Evolutionary conservation across 371 early-diverging fungal species (phyloP), one percentile per base, ranked within the genome.

Genomic region (Lichtheimia ramosa): DNA sequence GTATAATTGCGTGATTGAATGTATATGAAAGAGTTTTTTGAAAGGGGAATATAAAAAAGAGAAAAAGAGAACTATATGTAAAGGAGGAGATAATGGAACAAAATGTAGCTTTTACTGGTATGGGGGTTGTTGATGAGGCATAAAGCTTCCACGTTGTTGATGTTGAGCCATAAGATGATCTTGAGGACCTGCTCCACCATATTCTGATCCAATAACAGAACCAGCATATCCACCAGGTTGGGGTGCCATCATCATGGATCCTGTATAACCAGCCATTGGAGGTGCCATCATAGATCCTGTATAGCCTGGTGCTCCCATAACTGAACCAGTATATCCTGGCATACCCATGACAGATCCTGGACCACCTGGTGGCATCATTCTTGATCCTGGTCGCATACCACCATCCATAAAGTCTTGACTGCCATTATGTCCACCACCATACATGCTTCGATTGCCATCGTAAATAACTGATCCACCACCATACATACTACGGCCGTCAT

Each of bases 401-500:
- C 27, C 34, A 34, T 34, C 34, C 34, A 34, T 34, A 34, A 34
- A 34, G 34, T 34, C 34, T 34, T 34, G 34, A 8, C 34, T 34
- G 10, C 34, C 34, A 34, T 34, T 34, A 34, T 34, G 34, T 34
- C 46, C 46, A 21, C 46, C 46, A 21, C 46, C 46, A 46, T 46
- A 46, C 46, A 46, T 46, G 16, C 46, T 46, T 46, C 46, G 46
- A 8, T 34, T 34, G 34, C 46, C 46, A 21, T 46, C 46, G 2
- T 46, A 46, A 14, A 46, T 46, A 2, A 46, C 46, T 21, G 46
- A 46, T 1, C 83, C 78, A 16, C 79, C 82, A 41, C 68, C 80
- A 42, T 75, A 74, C 54, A 75, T 72, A 23, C 74, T 74, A 23
- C 81, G 65, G 24, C 54, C 64, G 34, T 82, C 79, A 23, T 70